Conservation (phyloP, 805 yeast species). For the Saccharomycopsis javanensis region DNA sequence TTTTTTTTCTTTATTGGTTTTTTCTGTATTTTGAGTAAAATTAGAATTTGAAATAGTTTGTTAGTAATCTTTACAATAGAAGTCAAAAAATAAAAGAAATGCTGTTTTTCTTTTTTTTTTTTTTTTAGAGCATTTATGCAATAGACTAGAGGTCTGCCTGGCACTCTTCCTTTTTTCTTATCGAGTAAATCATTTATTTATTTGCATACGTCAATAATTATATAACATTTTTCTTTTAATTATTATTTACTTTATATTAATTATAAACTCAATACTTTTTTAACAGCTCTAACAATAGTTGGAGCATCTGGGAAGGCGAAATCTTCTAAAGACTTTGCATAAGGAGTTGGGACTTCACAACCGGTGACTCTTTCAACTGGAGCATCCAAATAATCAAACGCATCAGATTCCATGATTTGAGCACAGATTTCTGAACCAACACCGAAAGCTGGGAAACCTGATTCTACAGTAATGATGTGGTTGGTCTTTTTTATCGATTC, state of each 20-base stretch:
- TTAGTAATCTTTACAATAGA: no score
- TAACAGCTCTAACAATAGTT: slow-evolving; percentile 77
- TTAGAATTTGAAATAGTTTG: no score
- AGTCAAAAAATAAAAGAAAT: no score
- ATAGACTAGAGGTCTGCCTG: no score
- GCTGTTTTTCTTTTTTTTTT: no score
- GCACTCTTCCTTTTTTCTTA: no score
- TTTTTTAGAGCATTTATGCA: no score
- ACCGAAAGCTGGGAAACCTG: slow-evolving; percentile 97
- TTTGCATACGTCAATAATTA: not conserved
- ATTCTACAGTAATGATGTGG: slow-evolving; percentile 92
- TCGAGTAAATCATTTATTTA: not conserved
- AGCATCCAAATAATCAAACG: slow-evolving; percentile 95
- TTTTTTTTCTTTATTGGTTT: no score
- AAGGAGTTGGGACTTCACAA: slow-evolving; percentile 99
- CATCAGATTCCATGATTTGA: slow-evolving; percentile 96
- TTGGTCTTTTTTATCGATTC: slow-evolving; percentile 92
- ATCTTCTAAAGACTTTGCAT: slow-evolving; percentile 91
- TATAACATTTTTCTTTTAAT: not conserved
- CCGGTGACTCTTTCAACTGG: slow-evolving; percentile 99
- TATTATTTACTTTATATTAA: not conserved
- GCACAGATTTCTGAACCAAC: slow-evolving; percentile 98
- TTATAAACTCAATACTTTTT: slow-evolving; percentile 45
- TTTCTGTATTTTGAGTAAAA: no score
- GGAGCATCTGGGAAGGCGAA: slow-evolving; percentile 98